Conservation (phyloP, 345 rosid species). For the Acer campestre region DNA sequence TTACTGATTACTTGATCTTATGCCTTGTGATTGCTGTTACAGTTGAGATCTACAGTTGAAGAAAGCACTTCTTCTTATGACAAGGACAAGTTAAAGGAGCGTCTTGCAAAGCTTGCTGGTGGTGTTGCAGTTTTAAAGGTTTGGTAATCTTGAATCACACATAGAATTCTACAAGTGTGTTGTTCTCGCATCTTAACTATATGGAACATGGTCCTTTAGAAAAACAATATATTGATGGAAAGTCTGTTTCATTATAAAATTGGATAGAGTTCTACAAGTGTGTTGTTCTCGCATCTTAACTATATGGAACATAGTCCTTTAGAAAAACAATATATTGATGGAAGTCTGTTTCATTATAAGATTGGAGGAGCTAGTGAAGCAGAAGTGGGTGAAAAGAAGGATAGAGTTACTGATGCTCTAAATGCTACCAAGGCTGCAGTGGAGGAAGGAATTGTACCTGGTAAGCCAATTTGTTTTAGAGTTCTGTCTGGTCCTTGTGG, state of each 20-base stretch:
- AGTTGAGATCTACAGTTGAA: slow-evolving; percentile 39
- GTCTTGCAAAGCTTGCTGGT: slow-evolving; percentile 32
- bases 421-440: slow-evolving; percentile 37
- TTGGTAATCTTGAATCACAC: background rate
- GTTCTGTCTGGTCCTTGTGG: background rate
- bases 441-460: slow-evolving; percentile 39
- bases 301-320: too few relatives aligned
- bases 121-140: slow-evolving; percentile 38
- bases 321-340: background rate
- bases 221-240: background rate
- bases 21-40: slow-evolving; percentile 6
- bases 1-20: background rate
- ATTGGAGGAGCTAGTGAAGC: slow-evolving; percentile 41
- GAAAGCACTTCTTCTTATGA: slow-evolving; percentile 39
- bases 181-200: too few relatives aligned
- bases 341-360: slow-evolving; percentile 4
- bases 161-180: too few relatives aligned
- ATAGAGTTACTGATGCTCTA: slow-evolving; percentile 33
- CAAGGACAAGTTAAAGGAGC: slow-evolving; percentile 28
- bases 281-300: too few relatives aligned
- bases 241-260: slow-evolving; percentile 12
- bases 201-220: too few relatives aligned
- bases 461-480: slow-evolving; percentile 12
- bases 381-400: slow-evolving; percentile 37
- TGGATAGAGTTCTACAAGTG: slow-evolving; percentile 1